Conservation (phyloP, 2,329 filamentous ascomycete species). For the Mycosphaerella sp. region DNA sequence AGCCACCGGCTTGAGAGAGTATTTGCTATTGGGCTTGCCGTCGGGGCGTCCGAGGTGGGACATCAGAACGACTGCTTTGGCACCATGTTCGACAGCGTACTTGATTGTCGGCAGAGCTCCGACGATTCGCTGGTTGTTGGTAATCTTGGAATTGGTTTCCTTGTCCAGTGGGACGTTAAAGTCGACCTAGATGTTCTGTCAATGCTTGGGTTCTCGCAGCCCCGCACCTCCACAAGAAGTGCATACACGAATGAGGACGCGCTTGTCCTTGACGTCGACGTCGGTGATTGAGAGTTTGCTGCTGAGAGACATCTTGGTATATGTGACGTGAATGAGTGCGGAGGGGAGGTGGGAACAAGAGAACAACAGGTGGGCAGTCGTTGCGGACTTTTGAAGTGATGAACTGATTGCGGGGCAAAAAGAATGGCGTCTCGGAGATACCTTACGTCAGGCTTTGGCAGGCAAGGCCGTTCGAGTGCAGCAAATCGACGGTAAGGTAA, state of each 20-base stretch:
- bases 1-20: slow-evolving; percentile 86
- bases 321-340: not conserved
- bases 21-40: slow-evolving; percentile 83
- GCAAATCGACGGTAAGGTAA: too few species aligned
- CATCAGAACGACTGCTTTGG: slow-evolving; percentile 81
- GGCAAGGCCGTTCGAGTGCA: too few species aligned
- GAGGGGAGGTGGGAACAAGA: not conserved
- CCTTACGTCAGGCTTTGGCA: too few species aligned
- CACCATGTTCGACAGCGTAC: slow-evolving; percentile 37
- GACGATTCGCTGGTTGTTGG: slow-evolving; percentile 97
- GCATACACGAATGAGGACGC: slow-evolving; percentile 83
- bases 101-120: slow-evolving; percentile 58
- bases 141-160: slow-evolving; percentile 72
- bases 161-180: slow-evolving; percentile 98
- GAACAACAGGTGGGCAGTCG: not conserved
- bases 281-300: slow-evolving; percentile 97
- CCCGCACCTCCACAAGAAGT: not conserved
- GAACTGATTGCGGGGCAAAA: too few species aligned
- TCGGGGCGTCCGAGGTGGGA: slow-evolving; percentile 96
- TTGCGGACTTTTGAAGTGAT: not conserved
- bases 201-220: not conserved
- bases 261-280: slow-evolving; percentile 95
- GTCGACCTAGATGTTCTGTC: slow-evolving; percentile 64
- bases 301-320: slow-evolving; percentile 79
- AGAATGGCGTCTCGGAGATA: too few species aligned